Evolutionary conservation across 352 stramenopile species (phyloP), one percentile per base, ranked within the genome.

Genomic region (Phytopythium chamaehyphon): DNA sequence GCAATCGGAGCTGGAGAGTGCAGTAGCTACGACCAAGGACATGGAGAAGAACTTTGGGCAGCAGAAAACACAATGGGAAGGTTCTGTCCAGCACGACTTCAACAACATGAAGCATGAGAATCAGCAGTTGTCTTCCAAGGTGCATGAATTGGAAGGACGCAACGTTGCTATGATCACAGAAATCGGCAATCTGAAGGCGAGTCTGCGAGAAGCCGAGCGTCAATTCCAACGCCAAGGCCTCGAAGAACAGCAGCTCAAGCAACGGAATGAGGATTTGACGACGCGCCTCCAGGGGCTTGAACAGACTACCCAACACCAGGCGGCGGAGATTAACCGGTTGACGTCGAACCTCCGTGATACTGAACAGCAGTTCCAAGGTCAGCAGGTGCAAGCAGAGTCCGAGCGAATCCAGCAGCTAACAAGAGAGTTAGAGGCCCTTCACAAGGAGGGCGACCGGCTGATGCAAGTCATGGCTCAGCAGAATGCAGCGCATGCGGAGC

Each of bases 101-200:
- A 47, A 46, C 23, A 59, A 67, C 47, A 61, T 81, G 35, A 68
- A 71, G 24, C 51, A 70, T n/a, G 63, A 76, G 18, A 76, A 71
- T 31, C 49, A 44, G 10, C 64, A 85, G 31, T 51, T 91, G 5
- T 54, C 64, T 16, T 49, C 62, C 9, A 68, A 76, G 31, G 56
- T 82, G 14, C 59, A 83, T n/a, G 73, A 58, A 11, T 37, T 87
- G 10, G 72, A 81, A 44, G 66, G 76, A 16, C 58, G 76, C 2
- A 85, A 61, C 33, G 57, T 65, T 39, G 71, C 70, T 39, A 80
- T 86, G 54, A 84, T 59, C 47, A 64, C 63, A 6, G 73, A 90
- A 49, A 70, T 90, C 28, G 54, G 57, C 3, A 71, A 66, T 33
- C 37, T 86, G 24, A 76, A 83, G 62, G 54, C 51, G 40, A 64